These are phyloP conservation scores for Cladosporium colombiae DNA, from an alignment of 2,329 filamentous ascomycete genomes.

Conservation along the genomic window DNA sequence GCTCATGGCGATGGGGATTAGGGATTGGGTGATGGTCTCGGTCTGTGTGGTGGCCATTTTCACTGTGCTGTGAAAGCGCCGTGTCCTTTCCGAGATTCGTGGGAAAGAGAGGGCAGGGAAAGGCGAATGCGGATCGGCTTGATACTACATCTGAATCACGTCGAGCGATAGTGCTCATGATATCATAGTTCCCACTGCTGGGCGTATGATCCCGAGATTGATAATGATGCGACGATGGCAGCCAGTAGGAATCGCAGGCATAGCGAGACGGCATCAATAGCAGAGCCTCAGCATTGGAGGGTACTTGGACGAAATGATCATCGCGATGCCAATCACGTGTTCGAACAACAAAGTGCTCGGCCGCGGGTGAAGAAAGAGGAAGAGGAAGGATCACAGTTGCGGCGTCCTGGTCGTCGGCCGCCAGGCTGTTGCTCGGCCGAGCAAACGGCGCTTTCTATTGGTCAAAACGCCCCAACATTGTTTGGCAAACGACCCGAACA, in stretches of 20 bases:
- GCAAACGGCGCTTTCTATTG: neutral
- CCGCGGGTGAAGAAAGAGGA: neutral
- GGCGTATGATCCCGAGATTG: neutral
- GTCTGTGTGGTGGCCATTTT: neutral
- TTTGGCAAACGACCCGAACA: neutral
- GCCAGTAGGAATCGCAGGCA: neutral
- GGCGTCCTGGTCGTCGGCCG: neutral
- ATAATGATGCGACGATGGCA: neutral
- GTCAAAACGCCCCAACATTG: neutral
- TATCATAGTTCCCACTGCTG: neutral
- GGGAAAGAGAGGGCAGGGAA: no score
- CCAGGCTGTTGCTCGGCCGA: neutral
- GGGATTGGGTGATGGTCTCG: neutral
- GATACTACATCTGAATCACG: neutral
- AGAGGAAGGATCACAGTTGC: neutral
- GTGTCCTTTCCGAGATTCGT: neutral
- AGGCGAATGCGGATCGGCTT: neutral
- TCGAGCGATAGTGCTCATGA: neutral
- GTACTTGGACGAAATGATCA: neutral
- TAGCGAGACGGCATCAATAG: neutral
- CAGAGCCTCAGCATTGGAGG: neutral
- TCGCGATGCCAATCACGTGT: neutral
- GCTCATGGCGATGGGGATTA: neutral
- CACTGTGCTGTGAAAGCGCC: neutral
- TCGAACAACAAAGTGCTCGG: neutral